These are phyloP conservation scores for Phytophthora agathidicida DNA, from an alignment of 352 stramenopile species.

Conservation along the genomic window DNA sequence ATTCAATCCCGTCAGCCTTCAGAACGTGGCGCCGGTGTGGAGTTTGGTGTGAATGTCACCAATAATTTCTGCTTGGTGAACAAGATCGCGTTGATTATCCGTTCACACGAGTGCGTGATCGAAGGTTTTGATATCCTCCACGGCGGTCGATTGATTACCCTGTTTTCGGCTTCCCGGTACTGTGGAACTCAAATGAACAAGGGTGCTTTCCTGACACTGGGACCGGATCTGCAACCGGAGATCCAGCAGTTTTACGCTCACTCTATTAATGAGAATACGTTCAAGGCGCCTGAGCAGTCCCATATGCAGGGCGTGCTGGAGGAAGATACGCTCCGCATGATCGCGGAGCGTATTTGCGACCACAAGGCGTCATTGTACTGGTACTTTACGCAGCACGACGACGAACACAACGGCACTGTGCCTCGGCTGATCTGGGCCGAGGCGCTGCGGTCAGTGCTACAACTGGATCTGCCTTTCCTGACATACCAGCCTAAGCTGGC, in stretches of 20 bases:
- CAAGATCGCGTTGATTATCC: slow-evolving; percentile 92
- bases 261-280: slow-evolving; percentile 82
- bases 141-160: slow-evolving; percentile 88
- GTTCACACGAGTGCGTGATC: slow-evolving; percentile 93
- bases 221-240: slow-evolving; percentile 90
- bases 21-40: slow-evolving; percentile 90
- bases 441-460: slow-evolving; percentile 90
- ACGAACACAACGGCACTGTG: slow-evolving; percentile 88
- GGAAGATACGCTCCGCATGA: slow-evolving; percentile 92
- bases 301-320: slow-evolving; percentile 85
- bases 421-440: slow-evolving; percentile 91
- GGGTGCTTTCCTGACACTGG: slow-evolving; percentile 92
- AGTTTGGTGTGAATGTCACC: slow-evolving; percentile 93
- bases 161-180: slow-evolving; percentile 94
- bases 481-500: slow-evolving; percentile 90
- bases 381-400: slow-evolving; percentile 94
- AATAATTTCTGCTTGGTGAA: slow-evolving; percentile 95
- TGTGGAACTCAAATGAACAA: slow-evolving; percentile 94
- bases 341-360: slow-evolving; percentile 93
- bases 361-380: slow-evolving; percentile 93
- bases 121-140: slow-evolving; percentile 93
- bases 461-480: slow-evolving; percentile 92
- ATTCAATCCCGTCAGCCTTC: slow-evolving; percentile 79
- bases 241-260: slow-evolving; percentile 96
- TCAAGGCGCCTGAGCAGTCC: slow-evolving; percentile 64